Evolutionary conservation across 148 eudicot species (phyloP).

Genomic region (Spergularia marina): DNA sequence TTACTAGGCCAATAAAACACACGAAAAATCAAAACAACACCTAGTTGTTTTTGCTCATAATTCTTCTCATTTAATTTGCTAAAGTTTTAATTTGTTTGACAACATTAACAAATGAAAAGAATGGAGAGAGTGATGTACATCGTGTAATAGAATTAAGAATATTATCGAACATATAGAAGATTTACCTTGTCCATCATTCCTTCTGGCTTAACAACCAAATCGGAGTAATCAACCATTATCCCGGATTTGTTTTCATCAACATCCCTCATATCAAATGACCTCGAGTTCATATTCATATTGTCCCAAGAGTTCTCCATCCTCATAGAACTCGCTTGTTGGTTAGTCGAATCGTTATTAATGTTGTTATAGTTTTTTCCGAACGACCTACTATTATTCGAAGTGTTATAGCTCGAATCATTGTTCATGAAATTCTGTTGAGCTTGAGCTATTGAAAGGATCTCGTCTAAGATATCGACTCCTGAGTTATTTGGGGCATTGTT

Average conservation of each 20-base stretch:
- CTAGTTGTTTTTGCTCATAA: too few species aligned
- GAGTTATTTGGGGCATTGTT: slow-evolving; percentile 21
- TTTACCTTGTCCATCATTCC: slow-evolving; percentile 54
- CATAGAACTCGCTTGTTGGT: slow-evolving; percentile 24
- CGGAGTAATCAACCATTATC: slow-evolving; percentile 57
- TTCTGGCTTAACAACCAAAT: slow-evolving; percentile 66
- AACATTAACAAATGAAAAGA: too few species aligned
- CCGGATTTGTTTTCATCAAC: slow-evolving; percentile 34
- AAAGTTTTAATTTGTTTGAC: too few species aligned
- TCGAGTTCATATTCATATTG: slow-evolving; percentile 11
- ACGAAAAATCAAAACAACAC: too few species aligned
- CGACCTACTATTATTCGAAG: background rate
- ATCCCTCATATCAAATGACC: slow-evolving; percentile 37
- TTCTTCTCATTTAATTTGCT: too few species aligned
- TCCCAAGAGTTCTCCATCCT: slow-evolving; percentile 35
- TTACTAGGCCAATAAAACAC: too few species aligned
- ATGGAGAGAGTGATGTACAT: too few species aligned
- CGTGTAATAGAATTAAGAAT: background rate
- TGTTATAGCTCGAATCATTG: slow-evolving; percentile 23
- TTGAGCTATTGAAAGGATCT: slow-evolving; percentile 77
- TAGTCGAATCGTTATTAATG: slow-evolving; percentile 7
- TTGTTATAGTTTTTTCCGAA: slow-evolving; percentile 3
- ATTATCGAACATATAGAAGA: background rate
- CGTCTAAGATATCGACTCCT: slow-evolving; percentile 46
- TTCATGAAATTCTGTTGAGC: slow-evolving; percentile 44